Percentiles rank a stretch among this genome's conserved stretches.
phyloP scores from a whole-genome alignment of 345 rosid genomes.

The Erodium maritimum region DNA sequence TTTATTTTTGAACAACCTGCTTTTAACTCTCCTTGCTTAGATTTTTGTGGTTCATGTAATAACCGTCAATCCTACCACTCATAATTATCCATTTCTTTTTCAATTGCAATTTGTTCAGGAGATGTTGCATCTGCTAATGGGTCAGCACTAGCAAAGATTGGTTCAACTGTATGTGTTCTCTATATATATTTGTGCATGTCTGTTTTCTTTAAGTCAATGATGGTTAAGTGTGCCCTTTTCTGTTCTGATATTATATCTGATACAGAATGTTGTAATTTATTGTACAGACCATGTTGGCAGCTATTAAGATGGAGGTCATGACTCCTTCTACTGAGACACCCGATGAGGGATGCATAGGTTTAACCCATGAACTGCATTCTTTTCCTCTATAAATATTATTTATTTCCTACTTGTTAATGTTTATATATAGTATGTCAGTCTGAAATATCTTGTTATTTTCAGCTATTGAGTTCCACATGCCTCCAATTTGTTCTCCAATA shows the following conservation, averaged over 20 bases:
- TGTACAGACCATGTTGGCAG: constrained; percentile 79
- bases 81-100: background rate
- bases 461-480: constrained; percentile 94
- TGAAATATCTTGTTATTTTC: constrained; percentile 17
- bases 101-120: constrained; percentile 24
- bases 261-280: constrained; percentile 1
- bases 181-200: background rate
- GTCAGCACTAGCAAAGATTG: constrained; percentile 84
- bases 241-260: constrained; percentile 1
- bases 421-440: constrained; percentile 2
- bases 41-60: background rate
- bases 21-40: background rate
- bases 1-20: background rate
- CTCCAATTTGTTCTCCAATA: constrained; percentile 82
- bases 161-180: constrained; percentile 56
- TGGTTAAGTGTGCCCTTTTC: background rate
- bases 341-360: constrained; percentile 78
- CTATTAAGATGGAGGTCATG: constrained; percentile 94
- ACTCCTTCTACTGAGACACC: constrained; percentile 63
- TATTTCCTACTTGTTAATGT: constrained; percentile 2
- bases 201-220: too few relatives aligned
- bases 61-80: background rate
- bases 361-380: background rate
- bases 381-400: background rate
- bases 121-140: constrained; percentile 90